phyloP scores from a whole-genome alignment of 352 stramenopile genomes.

The Elongisporangium undulatum region DNA sequence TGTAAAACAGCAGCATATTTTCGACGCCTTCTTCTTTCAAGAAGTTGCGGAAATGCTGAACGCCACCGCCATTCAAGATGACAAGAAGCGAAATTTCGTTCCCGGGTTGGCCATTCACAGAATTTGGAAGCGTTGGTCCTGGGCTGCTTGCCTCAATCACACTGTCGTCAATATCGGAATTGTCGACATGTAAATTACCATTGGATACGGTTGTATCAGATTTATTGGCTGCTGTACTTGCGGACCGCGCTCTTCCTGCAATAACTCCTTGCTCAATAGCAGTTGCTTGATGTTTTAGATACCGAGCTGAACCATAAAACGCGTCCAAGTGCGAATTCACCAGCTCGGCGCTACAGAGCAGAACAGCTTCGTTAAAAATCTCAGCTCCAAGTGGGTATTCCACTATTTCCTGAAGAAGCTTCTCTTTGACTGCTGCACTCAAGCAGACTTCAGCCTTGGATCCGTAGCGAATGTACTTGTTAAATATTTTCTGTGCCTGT shows the following conservation, averaged over 20 bases:
- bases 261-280: not conserved
- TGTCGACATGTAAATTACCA: not conserved
- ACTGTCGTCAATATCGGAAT: not conserved
- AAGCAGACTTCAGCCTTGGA: conserved; percentile 67
- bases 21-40: conserved; percentile 44
- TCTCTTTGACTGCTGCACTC: conserved; percentile 34
- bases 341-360: conserved; percentile 55
- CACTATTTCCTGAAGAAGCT: conserved; percentile 32
- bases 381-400: conserved; percentile 40
- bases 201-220: not conserved
- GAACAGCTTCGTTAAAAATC: conserved; percentile 54
- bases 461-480: conserved; percentile 69
- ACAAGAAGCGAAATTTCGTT: conserved; percentile 13
- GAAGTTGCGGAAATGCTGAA: conserved; percentile 55
- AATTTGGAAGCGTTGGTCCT: not conserved
- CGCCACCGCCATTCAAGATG: conserved; percentile 48
- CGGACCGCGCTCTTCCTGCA: not conserved
- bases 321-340: conserved; percentile 55
- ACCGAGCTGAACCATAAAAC: conserved; percentile 45
- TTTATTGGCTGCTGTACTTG: not conserved
- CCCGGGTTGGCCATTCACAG: not conserved
- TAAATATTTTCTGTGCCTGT: conserved; percentile 72
- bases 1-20: conserved; percentile 65
- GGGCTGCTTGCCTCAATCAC: not conserved
- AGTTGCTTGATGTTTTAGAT: conserved; percentile 34